Evolutionary conservation across 495 filamentous ascomycete genomes (phyloP), one percentile per base, ranked within the genome.

Genomic region (Apodospora peruviana): DNA sequence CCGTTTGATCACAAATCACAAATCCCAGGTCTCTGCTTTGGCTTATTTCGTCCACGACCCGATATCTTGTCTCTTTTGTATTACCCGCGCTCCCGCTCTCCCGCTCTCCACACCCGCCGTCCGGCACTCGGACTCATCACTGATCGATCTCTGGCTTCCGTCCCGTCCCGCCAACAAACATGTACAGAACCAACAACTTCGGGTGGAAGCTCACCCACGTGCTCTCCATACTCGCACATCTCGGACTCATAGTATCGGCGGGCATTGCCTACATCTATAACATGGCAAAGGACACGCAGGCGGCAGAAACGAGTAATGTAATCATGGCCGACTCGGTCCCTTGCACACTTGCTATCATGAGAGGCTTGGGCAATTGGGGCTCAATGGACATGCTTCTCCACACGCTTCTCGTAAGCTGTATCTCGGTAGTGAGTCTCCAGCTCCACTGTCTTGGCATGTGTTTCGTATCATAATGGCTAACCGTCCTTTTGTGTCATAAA

Each of bases 101-200:
- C n/a, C n/a, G n/a, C n/a, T n/a, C n/a, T n/a, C n/a, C n/a, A n/a
- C n/a, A n/a, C n/a, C n/a, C n/a, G n/a, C n/a, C n/a, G n/a, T n/a
- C n/a, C n/a, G n/a, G n/a, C n/a, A n/a, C n/a, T n/a, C n/a, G n/a
- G n/a, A n/a, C n/a, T n/a, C n/a, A n/a, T n/a, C n/a, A n/a, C n/a
- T n/a, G n/a, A n/a, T n/a, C n/a, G n/a, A n/a, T n/a, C n/a, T n/a
- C n/a, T n/a, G n/a, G n/a, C n/a, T n/a, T n/a, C n/a, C n/a, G n/a
- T n/a, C n/a, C n/a, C n/a, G n/a, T n/a, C n/a, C n/a, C n/a, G n/a
- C n/a, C n/a, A n/a, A n/a, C n/a, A n/a, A 52, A n/a, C 49, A 64
- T 64, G 61, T 59, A 62, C n/a, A 41, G 50, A 40, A 59, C 61
- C 14, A 62, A 50, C n/a, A 43, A 65, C 42, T 58, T 47, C 12